Base-by-base conservation (phyloP, 2,329 filamentous ascomycete genomes). In the Elsinoe necatrix region DNA sequence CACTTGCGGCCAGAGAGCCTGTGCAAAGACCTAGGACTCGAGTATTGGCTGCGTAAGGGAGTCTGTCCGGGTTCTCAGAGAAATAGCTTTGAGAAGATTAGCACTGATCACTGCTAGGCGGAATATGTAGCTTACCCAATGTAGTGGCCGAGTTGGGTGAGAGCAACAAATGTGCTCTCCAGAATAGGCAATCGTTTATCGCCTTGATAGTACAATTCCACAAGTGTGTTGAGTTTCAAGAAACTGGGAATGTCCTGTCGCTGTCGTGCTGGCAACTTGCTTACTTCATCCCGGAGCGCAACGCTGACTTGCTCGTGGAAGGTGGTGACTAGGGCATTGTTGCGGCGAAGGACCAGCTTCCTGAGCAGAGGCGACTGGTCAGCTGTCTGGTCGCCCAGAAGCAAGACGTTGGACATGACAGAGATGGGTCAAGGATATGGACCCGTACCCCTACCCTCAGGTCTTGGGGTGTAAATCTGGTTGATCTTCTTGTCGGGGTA, bases 371-470 rank as follows among this genome's bases (percentile, higher is more conserved):
- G 74, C 66, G 85, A 80, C 63, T 83, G 83, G 68, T 85, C 82
- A 64, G 82, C 77, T 59, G 84, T 86, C 71, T 87, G 84, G 67
- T 87, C 84, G 72, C 84, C 84, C 67, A 87, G 86, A 60, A 87
- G 79, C 68, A 85, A 78, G 58, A 74, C 66, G 65, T 77, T 77
- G 67, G 68, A 67, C 68, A 71, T 71, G n/a, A 52, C 68, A 23
- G 45, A 50, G 45, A 25, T n/a, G 45, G 25, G 14, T 25, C 25
- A 18, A 14, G 23, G 5, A 14, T 20, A 5, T 16, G 45, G 45
- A 34, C 25, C 14, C 8, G 25, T 16, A 4, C 27, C 34, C 27
- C 25, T 34, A 12, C 27, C 21, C 29, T 31, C 35, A 4, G 20
- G 14, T 39, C 6, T 12, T 14, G 16, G 34, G 20, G 29, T 35